Base-by-base conservation (phyloP, 805 yeast species). In the Yarrowia osloensis region DNA sequence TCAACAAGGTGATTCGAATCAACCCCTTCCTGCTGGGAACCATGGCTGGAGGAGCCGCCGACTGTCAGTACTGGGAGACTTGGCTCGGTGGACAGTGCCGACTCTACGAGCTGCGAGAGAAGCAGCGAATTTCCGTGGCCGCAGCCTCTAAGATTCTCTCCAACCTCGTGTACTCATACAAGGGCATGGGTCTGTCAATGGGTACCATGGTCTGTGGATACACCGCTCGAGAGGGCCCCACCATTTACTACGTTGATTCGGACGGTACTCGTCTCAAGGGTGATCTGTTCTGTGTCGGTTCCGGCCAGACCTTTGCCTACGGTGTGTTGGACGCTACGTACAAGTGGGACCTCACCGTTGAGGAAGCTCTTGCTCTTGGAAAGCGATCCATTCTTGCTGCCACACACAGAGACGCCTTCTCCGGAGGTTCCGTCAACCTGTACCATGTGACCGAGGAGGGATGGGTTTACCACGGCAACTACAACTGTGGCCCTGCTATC, bases 11-110 rank as follows among this genome's bases (percentile, higher is more conserved):
- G 67, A 92, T 95, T 74, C 94, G 94, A 78, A 95, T 95, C 80
- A 95, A 95, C 78, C 97, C 98, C 66, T 89, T 90, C 77, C 80
- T 95, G 70, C 83, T 95, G 73, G 99, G 99, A 71, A 95, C 99
- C 22, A 88, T 95, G 97, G 99, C 99, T 37, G 99, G 99, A 80
- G 98, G 98, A 81, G 99, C 99, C 61, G 98, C 98, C 35, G 99
- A 95, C 80, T 95, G 99, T 83, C 99, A 95, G 78, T 95, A 83
- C 79, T 95, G 99, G 99, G 98, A 95, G 80, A 91, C 98, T 40
- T 95, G 98, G 98, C 84, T 95, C 69, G 99, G 99, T 70, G 82
- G 97, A 19, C 98, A 95, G 80, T 94, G 98, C 81, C 84, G 99
- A 74, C 80, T 95, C 74, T 96, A 93, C 78, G 99, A 95, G 78